Conservation (phyloP, 2,329 filamentous ascomycete species). For the Septoria petroselini region DNA sequence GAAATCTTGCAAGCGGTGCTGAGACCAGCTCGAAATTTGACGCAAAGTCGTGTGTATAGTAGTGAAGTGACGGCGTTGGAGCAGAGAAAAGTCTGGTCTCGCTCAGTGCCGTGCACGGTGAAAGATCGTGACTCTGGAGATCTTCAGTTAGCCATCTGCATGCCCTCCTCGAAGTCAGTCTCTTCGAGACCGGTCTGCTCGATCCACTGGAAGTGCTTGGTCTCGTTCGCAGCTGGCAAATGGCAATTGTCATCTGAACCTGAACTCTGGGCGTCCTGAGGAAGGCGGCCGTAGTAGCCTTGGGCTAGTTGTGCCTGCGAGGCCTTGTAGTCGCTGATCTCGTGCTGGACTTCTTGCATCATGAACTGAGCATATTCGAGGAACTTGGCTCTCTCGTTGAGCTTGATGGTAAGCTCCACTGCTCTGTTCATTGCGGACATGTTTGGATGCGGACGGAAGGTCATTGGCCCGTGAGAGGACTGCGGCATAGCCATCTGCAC, state of each 20-base stretch:
- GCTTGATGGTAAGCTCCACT: neutral
- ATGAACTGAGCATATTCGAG: neutral
- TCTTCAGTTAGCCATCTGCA: neutral
- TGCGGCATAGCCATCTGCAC: too few species aligned
- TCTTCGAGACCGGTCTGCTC: slow-evolving; percentile 1
- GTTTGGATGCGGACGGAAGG: too few species aligned
- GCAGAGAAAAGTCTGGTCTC: too few species aligned
- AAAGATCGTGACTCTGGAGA: neutral
- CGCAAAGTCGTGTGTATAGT: too few species aligned
- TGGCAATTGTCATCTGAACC: neutral
- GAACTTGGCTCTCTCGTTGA: neutral
- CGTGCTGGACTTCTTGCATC: neutral
- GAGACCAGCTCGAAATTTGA: too few species aligned
- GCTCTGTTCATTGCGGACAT: neutral
- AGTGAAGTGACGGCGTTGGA: too few species aligned
- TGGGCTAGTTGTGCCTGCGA: neutral
- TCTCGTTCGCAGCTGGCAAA: too few species aligned
- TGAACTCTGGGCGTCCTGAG: neutral
- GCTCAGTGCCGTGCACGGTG: too few species aligned
- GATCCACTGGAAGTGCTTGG: neutral
- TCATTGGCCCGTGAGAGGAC: too few species aligned
- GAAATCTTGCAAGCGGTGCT: too few species aligned
- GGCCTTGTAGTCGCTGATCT: neutral
- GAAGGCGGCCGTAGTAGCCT: neutral
- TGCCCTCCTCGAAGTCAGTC: neutral